Base-by-base conservation (phyloP, 2,329 filamentous ascomycete species). In the Tolypocladium tropicale region DNA sequence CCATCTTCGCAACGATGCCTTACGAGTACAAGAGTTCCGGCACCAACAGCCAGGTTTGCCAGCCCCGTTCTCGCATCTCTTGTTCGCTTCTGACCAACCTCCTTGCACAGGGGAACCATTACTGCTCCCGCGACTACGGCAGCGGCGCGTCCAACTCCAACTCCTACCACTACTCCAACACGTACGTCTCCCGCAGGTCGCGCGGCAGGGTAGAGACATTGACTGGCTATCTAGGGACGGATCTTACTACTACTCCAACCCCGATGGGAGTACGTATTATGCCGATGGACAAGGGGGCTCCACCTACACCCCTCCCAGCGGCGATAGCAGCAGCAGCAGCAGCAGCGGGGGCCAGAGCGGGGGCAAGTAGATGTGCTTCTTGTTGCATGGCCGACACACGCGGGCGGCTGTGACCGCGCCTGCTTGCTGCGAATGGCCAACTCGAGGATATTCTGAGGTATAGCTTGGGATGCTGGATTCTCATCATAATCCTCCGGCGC, bases 221-320 rank as follows among this genome's bases (percentile, higher is more conserved):
- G 16, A 16, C 10, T 25, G 32, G 30, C 25, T 36, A 33, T 34
- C 6, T 53, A 81, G 78, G 25, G 65, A 88, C 62, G 84, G 85
- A 39, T 87, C 83, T 1, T 89, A 89, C 76, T 88, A 89, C 74
- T 89, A 89, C 72, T 81, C 78, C 66, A 89, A 89, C 72, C 71
- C 83, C 50, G 79, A 86, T 60, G 83, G 84, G 16, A 86, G 81
- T 65, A 85, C 81, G 41, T 89, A 89, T 73, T 73, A 88, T 76
- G 86, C 87, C 70, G 69, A 76, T 61, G 83, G 84, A 49, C 66
- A 67, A 12, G 85, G 85, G 6, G 65, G 70, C 52, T 79, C 81
- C 28, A 82, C 71, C 21, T 89, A 89, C 70, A 89, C 81, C 21
- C 62, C 82, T 11, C 71, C 85, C 7, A 72, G 73, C 56, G 79